A percentile compares a stretch with the other conserved stretches of the same genome.
phyloP scores from a whole-genome alignment of 768 basidiomycete species.

The Amanita pallidorosea region DNA sequence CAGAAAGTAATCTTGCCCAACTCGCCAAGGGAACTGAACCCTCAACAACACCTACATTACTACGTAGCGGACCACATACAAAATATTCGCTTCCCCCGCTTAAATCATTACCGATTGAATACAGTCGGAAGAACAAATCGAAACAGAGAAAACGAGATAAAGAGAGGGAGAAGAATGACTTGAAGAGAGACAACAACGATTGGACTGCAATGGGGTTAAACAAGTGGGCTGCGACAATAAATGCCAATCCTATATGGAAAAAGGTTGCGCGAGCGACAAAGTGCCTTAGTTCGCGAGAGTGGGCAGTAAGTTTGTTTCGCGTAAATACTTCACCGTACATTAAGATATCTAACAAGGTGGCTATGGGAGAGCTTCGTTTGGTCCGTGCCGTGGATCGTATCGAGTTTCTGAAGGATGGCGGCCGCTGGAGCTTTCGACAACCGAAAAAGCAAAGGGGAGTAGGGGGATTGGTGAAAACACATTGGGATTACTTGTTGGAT shows the following conservation, averaged over 20 bases:
- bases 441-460: conserved; percentile 88
- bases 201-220: conserved; percentile 54
- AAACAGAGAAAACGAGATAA: conserved; percentile 32
- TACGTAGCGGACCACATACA: conserved; percentile 29
- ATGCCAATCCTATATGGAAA: conserved; percentile 68
- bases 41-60: conserved; percentile 13
- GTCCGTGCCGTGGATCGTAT: conserved; percentile 76
- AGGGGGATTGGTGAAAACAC: conserved; percentile 64
- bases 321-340: not conserved
- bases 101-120: conserved; percentile 44
- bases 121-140: conserved; percentile 26
- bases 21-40: conserved; percentile 5
- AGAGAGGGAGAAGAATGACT: conserved; percentile 31
- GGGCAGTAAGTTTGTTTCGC: conserved; percentile 50
- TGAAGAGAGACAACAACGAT: conserved; percentile 36
- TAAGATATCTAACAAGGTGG: conserved; percentile 38
- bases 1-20: not conserved
- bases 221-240: conserved; percentile 65
- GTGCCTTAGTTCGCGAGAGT: conserved; percentile 70
- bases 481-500: conserved; percentile 94
- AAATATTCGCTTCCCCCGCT: conserved; percentile 46
- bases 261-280: conserved; percentile 63
- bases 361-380: conserved; percentile 68
- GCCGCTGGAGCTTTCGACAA: conserved; percentile 87
- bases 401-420: conserved; percentile 68